A percentile compares a stretch with the other conserved stretches of the same genome.
Evolutionary conservation across 179 eudicot genomes (phyloP).

Genomic region (Corrigiola litoralis): DNA sequence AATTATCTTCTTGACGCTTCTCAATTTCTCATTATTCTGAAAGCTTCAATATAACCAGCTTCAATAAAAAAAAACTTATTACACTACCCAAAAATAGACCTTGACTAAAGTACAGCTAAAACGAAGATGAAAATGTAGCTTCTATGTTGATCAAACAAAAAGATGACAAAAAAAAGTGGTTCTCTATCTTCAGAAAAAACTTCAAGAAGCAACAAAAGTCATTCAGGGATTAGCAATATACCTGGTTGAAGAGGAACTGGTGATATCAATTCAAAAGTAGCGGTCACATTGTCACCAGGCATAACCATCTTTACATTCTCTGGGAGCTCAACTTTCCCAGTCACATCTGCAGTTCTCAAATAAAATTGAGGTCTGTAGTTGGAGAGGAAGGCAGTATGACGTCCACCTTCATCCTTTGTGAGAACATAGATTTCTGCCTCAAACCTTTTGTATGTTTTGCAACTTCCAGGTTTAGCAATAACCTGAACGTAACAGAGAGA

Average conservation of each 20-base stretch:
- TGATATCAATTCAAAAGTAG: slow-evolving; percentile 73
- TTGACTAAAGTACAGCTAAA: too few species aligned
- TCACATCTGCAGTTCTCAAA: slow-evolving; percentile 87
- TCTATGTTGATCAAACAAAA: too few species aligned
- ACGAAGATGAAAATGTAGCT: too few species aligned
- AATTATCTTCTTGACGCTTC: too few species aligned
- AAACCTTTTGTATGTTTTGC: slow-evolving; percentile 71
- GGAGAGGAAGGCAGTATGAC: slow-evolving; percentile 78
- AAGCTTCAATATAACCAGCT: too few species aligned
- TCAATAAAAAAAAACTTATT: too few species aligned
- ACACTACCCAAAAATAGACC: too few species aligned
- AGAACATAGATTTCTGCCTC: slow-evolving; percentile 93
- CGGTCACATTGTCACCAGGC: slow-evolving; percentile 98
- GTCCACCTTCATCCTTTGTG: slow-evolving; percentile 98
- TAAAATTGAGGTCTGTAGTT: slow-evolving; percentile 90
- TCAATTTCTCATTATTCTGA: too few species aligned
- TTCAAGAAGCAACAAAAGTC: neutral
- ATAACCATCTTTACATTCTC: slow-evolving; percentile 91
- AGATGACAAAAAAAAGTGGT: too few species aligned
- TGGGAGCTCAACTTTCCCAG: slow-evolving; percentile 89
- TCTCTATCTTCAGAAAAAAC: too few species aligned
- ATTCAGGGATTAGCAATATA: too few species aligned
- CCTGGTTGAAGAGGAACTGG: slow-evolving; percentile 90
- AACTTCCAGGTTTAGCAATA: slow-evolving; percentile 78
- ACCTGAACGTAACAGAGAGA: slow-evolving; percentile 40